phyloP scores from a whole-genome alignment of 768 basidiomycete species.

The Cystofilobasidium ferigula region DNA sequence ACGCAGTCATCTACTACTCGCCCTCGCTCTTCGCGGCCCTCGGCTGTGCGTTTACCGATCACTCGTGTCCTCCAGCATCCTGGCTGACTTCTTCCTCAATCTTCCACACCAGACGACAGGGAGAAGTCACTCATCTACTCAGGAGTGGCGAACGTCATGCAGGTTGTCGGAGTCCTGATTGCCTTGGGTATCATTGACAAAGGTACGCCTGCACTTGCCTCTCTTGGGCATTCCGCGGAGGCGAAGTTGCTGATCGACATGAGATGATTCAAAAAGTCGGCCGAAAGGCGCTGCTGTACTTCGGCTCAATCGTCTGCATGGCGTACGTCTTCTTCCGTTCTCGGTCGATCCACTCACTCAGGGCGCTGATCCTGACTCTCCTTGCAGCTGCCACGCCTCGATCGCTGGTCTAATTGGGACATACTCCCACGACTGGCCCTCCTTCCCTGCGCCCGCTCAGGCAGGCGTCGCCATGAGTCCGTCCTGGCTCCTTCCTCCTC shows the following conservation, averaged over 20 bases:
- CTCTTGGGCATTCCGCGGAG: too few relatives aligned
- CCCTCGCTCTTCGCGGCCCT: slow-evolving; percentile 21
- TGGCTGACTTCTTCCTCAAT: neutral
- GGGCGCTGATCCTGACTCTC: neutral
- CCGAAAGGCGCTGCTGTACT: slow-evolving; percentile 19
- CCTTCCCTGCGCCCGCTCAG: neutral
- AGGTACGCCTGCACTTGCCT: too few relatives aligned
- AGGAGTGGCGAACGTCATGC: slow-evolving; percentile 27
- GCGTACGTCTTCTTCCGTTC: neutral
- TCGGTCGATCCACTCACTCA: neutral
- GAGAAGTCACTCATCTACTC: slow-evolving; percentile 16
- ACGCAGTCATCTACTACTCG: slow-evolving; percentile 5
- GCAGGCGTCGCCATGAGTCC: slow-evolving; percentile 7
- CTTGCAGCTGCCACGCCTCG: neutral
- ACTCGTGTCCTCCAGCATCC: neutral
- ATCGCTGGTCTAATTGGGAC: slow-evolving; percentile 7
- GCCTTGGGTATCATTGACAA: slow-evolving; percentile 22
- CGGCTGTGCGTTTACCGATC: neutral
- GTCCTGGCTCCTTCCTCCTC: too few relatives aligned
- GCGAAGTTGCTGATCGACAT: too few relatives aligned
- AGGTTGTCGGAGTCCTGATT: slow-evolving; percentile 13
- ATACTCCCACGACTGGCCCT: slow-evolving; percentile 1
- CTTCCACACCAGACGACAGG: neutral
- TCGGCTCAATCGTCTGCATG: neutral
- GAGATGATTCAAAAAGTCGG: slow-evolving; percentile 25